Evolutionary conservation across 2,329 filamentous ascomycete genomes (phyloP).

Genomic region (Calonectria montana): DNA sequence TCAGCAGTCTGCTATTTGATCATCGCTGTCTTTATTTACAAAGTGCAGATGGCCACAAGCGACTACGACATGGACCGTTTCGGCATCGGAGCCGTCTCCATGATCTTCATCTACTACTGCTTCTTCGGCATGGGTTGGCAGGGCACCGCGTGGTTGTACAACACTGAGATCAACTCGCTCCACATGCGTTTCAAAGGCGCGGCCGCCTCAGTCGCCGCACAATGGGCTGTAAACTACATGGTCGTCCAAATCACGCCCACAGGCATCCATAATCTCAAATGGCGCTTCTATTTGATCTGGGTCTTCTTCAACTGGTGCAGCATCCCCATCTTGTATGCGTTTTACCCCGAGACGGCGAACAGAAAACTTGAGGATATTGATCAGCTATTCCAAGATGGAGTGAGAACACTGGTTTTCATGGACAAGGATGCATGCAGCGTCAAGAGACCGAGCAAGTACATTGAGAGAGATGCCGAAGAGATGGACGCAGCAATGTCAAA

Average conservation of each 20-base stretch:
- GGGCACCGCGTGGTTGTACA: not conserved
- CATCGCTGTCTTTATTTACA: not conserved
- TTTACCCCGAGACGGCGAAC: conserved; percentile 11
- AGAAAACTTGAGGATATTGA: not conserved
- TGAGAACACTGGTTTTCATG: not conserved
- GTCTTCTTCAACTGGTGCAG: conserved; percentile 8
- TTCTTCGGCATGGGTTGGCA: not conserved
- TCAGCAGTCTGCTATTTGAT: not conserved
- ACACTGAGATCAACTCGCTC: not conserved
- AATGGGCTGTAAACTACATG: not conserved
- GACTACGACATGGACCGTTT: not conserved
- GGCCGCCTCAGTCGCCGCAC: not conserved
- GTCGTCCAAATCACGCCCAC: not conserved
- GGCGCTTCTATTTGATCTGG: conserved; percentile 10
- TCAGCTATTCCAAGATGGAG: not conserved
- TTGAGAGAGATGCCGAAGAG: not conserved
- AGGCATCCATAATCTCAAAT: conserved; percentile 7
- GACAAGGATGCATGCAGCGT: not conserved
- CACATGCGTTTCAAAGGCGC: not conserved
- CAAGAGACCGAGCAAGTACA: not conserved
- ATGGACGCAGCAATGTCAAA: not conserved
- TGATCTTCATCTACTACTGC: not conserved
- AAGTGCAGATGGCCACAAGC: not conserved
- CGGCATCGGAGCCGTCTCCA: not conserved
- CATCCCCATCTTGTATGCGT: not conserved